Conservation (phyloP, 2,329 filamentous ascomycete species). For the Apiospora kogelbergensis region DNA sequence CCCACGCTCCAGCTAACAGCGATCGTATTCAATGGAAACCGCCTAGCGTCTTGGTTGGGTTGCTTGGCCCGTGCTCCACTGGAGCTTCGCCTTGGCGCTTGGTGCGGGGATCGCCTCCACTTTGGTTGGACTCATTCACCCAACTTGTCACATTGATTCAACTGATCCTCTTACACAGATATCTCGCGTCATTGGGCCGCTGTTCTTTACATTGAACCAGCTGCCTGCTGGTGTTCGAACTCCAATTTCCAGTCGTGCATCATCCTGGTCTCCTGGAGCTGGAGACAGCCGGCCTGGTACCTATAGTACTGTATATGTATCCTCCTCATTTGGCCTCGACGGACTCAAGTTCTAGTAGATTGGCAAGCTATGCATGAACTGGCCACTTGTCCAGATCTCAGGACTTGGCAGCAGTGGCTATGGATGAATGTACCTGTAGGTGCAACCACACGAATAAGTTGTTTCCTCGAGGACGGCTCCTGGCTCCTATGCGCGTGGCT, state of each 20-base stretch:
- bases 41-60: background rate
- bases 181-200: no score
- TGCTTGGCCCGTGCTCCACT: background rate
- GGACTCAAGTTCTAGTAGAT: background rate
- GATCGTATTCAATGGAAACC: slow-evolving; percentile 1
- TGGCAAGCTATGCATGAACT: background rate
- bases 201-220: background rate
- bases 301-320: no score
- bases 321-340: background rate
- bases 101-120: background rate
- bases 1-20: background rate
- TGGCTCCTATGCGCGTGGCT: background rate
- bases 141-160: no score
- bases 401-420: background rate
- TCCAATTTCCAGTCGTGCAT: no score
- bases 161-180: no score
- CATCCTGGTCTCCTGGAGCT: no score
- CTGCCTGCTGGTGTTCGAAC: no score
- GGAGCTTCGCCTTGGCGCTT: background rate
- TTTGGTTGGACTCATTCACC: background rate
- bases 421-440: background rate
- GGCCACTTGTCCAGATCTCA: background rate
- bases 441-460: slow-evolving; percentile 2
- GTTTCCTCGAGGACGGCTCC: background rate
- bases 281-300: no score